phyloP scores from a whole-genome alignment of 352 stramenopile genomes.

The Globisporangium nodosum region DNA sequence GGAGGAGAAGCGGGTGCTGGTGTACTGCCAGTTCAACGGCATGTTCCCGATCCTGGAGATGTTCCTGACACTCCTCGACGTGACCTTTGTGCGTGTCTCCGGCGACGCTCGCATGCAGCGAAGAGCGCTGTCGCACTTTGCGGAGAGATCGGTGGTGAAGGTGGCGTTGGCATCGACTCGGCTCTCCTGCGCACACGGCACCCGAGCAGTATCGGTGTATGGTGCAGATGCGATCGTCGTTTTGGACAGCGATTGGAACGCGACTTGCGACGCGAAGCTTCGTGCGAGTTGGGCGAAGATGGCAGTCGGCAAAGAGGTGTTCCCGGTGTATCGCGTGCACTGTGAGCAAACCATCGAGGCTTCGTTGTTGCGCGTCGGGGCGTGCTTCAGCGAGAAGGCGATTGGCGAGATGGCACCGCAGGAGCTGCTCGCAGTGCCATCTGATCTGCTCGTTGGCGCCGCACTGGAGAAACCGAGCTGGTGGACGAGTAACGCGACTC shows the following conservation, averaged over 20 bases:
- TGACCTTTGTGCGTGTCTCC: slow-evolving; percentile 61
- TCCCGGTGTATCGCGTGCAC: slow-evolving; percentile 73
- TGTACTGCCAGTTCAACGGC: slow-evolving; percentile 72
- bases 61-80: slow-evolving; percentile 52
- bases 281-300: slow-evolving; percentile 74
- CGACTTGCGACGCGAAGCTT: slow-evolving; percentile 74
- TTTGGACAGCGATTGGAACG: slow-evolving; percentile 80
- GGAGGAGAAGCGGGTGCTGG: slow-evolving; percentile 62
- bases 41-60: slow-evolving; percentile 76
- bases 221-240: slow-evolving; percentile 75
- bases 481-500: slow-evolving; percentile 46
- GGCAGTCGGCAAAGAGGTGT: slow-evolving; percentile 32
- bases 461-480: slow-evolving; percentile 61
- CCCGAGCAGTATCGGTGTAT: slow-evolving; percentile 53
- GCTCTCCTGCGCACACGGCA: slow-evolving; percentile 30
- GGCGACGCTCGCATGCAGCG: slow-evolving; percentile 46
- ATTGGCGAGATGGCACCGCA: slow-evolving; percentile 70
- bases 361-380: slow-evolving; percentile 64
- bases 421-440: slow-evolving; percentile 62
- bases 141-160: slow-evolving; percentile 43
- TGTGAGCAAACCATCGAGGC: slow-evolving; percentile 77
- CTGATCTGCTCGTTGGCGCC: slow-evolving; percentile 28
- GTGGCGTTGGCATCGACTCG: slow-evolving; percentile 72
- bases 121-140: slow-evolving; percentile 69
- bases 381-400: slow-evolving; percentile 71